Conservation (phyloP, 352 stramenopile species). For the Plasmopara muralis region DNA sequence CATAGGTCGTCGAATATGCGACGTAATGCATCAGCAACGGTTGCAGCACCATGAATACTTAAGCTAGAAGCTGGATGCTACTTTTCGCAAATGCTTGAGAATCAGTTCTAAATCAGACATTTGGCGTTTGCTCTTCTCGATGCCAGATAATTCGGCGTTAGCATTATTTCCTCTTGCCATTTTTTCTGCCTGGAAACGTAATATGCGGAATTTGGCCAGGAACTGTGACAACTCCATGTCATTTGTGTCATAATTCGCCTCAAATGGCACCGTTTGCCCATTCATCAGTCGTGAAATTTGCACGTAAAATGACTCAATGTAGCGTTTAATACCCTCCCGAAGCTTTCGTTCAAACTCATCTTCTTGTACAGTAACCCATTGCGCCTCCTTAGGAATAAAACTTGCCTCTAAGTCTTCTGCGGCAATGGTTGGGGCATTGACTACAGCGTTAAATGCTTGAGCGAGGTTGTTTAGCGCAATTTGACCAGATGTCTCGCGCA, state of each 20-base stretch:
- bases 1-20: conserved; percentile 32
- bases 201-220: conserved; percentile 33
- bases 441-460: conserved; percentile 36
- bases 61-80: conserved; percentile 46
- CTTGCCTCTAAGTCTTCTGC: conserved; percentile 36
- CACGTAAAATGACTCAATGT: conserved; percentile 38
- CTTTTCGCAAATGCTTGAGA: conserved; percentile 35
- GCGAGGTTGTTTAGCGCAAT: conserved; percentile 33
- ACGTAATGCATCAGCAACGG: conserved; percentile 29
- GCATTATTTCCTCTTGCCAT: conserved; percentile 7
- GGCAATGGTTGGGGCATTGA: conserved; percentile 59
- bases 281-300: conserved; percentile 21
- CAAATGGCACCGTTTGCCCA: conserved; percentile 33
- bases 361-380: conserved; percentile 51
- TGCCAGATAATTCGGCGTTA: conserved; percentile 7
- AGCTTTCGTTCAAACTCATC: conserved; percentile 30
- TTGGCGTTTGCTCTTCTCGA: conserved; percentile 16
- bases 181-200: conserved; percentile 17
- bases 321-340: conserved; percentile 33
- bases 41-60: conserved; percentile 37
- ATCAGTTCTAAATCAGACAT: conserved; percentile 37
- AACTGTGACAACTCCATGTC: conserved; percentile 51
- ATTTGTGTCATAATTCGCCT: conserved; percentile 43
- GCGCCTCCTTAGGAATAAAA: conserved; percentile 49
- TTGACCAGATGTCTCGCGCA: conserved; percentile 30